These are phyloP conservation scores for Coniochaeta sp. DNA, from an alignment of 2,329 filamentous ascomycete genomes.

Conservation along the genomic window DNA sequence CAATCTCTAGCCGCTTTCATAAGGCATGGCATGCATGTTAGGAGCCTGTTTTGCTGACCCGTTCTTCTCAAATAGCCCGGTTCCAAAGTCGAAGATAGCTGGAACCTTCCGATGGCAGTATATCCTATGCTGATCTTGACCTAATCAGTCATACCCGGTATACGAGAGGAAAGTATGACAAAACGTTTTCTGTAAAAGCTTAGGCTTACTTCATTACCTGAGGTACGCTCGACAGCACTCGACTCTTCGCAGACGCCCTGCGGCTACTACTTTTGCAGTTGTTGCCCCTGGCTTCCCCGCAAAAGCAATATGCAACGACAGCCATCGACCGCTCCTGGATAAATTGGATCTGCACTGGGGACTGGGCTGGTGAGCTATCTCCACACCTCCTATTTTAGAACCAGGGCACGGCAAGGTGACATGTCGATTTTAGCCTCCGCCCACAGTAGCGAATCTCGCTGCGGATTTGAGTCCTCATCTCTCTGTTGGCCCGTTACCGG, in stretches of 20 bases:
- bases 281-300: not conserved
- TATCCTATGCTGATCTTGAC: not conserved
- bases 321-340: not conserved
- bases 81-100: not conserved
- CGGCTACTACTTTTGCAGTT: not conserved
- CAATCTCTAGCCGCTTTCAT: not conserved
- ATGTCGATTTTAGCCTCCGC: not conserved
- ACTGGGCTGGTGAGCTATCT: not conserved
- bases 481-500: not conserved
- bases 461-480: not conserved
- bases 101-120: not conserved
- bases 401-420: not conserved
- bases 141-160: not conserved
- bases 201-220: not conserved
- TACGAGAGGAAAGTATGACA: not conserved
- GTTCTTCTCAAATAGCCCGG: not conserved
- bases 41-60: not conserved
- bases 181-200: not conserved
- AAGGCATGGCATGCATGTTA: not conserved
- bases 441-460: not conserved
- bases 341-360: slow-evolving; percentile 2
- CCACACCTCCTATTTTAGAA: slow-evolving; percentile 1
- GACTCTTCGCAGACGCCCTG: not conserved
- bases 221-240: too few relatives aligned
- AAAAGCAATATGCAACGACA: not conserved